These are phyloP conservation scores for Rhizopogon vinicolor DNA, from an alignment of 768 basidiomycete genomes.

Conservation along the genomic window DNA sequence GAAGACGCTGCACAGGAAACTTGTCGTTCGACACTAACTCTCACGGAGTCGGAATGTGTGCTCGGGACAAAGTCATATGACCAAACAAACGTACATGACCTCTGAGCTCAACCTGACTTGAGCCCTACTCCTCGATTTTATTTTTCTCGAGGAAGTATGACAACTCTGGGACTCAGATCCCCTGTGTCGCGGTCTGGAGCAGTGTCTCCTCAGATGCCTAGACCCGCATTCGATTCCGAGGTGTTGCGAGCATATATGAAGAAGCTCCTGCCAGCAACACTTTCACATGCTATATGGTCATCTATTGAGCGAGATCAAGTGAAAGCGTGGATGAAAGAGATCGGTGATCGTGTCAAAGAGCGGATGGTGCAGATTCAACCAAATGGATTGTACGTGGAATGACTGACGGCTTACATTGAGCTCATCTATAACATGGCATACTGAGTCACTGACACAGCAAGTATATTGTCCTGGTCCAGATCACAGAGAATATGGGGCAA, in stretches of 20 bases:
- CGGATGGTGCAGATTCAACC: conserved; percentile 83
- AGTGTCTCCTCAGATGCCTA: conserved; percentile 41
- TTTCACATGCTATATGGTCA: conserved; percentile 64
- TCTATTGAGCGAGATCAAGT: conserved; percentile 65
- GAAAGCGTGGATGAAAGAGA: conserved; percentile 77
- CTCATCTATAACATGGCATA: conserved; percentile 11
- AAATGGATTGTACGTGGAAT: conserved; percentile 66
- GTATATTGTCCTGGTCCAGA: conserved; percentile 82
- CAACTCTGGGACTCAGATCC: conserved; percentile 48
- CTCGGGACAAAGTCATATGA: conserved; percentile 8
- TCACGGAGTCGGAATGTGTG: not conserved
- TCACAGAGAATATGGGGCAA: conserved; percentile 81
- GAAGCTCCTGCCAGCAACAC: conserved; percentile 67
- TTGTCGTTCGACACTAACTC: not conserved
- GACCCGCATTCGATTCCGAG: conserved; percentile 64
- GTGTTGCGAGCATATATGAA: conserved; percentile 76
- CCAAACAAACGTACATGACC: conserved; percentile 18
- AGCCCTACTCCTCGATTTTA: not conserved
- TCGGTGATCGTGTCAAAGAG: conserved; percentile 80
- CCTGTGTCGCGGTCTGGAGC: conserved; percentile 57
- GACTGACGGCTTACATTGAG: not conserved
- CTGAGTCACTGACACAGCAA: conserved; percentile 44
- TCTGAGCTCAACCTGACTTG: not conserved
- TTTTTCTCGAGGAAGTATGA: conserved; percentile 9
- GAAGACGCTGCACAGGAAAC: not conserved